Percentiles rank a stretch among this genome's conserved stretches.
phyloP scores from a whole-genome alignment of 768 basidiomycete species.

The Sarcodon aspratus region DNA sequence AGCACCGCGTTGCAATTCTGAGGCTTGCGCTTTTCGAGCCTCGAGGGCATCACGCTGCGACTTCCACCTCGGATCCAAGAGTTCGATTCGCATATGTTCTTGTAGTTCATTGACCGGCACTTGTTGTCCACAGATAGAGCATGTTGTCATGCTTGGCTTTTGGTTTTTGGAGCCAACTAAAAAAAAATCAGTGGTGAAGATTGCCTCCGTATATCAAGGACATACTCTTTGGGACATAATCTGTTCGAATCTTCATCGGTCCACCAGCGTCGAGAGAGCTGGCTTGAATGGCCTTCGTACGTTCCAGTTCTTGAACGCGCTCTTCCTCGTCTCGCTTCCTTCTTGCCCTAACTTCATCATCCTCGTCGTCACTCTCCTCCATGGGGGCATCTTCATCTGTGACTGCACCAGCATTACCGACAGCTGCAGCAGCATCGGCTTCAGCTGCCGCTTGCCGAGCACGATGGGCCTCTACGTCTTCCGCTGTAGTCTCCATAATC shows the following conservation, averaged over 20 bases:
- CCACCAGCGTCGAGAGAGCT: conserved; percentile 61
- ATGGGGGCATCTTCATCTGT: conserved; percentile 59
- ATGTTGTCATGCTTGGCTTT: conserved; percentile 58
- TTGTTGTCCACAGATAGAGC: conserved; percentile 91
- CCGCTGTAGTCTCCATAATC: conserved; percentile 92
- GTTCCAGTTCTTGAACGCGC: conserved; percentile 55
- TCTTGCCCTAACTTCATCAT: conserved; percentile 44
- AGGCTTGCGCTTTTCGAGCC: conserved; percentile 80
- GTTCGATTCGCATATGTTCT: conserved; percentile 97
- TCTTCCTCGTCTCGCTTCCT: conserved; percentile 65
- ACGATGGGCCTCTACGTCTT: conserved; percentile 75
- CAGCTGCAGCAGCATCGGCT: conserved; percentile 75
- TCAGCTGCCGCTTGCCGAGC: conserved; percentile 78
- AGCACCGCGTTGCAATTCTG: conserved; percentile 81
- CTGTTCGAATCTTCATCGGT: conserved; percentile 90
- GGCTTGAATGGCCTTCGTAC: conserved; percentile 73
- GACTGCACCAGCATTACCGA: conserved; percentile 41
- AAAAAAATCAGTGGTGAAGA: not conserved
- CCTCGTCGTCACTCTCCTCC: conserved; percentile 81
- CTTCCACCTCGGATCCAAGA: conserved; percentile 97
- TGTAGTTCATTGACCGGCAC: conserved; percentile 92
- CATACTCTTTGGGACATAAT: conserved; percentile 91
- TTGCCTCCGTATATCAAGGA: conserved; percentile 5
- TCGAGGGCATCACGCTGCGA: conserved; percentile 87
- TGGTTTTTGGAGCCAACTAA: conserved; percentile 63